phyloP scores from a whole-genome alignment of 2,329 filamentous ascomycete genomes.

The Phyllosticta citriasiana region DNA sequence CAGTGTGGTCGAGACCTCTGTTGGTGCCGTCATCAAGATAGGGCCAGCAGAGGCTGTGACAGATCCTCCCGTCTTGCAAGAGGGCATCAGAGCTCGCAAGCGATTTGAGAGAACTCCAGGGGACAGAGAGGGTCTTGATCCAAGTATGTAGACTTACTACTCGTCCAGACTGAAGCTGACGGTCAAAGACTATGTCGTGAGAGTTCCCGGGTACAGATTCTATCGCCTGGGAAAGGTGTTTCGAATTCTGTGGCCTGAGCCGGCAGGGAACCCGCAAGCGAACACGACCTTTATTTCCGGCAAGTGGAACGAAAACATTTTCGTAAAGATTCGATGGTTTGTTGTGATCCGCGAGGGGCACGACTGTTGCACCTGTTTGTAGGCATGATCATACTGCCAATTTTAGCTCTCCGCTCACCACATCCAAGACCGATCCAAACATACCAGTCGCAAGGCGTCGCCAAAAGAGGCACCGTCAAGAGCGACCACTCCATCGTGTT shows the following conservation, averaged over 20 bases:
- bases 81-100: slow-evolving; percentile 1
- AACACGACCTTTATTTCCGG: slow-evolving; percentile 2
- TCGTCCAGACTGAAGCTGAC: too few species aligned
- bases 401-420: background rate
- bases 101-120: background rate
- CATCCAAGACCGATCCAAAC: slow-evolving; percentile 4
- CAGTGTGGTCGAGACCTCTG: background rate
- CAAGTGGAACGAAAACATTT: background rate
- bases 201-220: background rate
- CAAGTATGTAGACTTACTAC: background rate
- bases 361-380: slow-evolving; percentile 10
- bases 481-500: slow-evolving; percentile 1
- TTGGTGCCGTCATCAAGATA: background rate
- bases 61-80: background rate
- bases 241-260: slow-evolving; percentile 6
- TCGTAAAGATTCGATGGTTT: slow-evolving; percentile 11
- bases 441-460: slow-evolving; percentile 2
- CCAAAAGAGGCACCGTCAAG: slow-evolving; percentile 1
- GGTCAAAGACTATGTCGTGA: background rate
- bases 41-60: background rate
- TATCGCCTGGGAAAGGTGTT: slow-evolving; percentile 6
- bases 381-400: background rate
- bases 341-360: slow-evolving; percentile 7
- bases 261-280: background rate
- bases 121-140: slow-evolving; percentile 1